Evolutionary conservation across 306 rosid species (phyloP).

Genomic region (Dryas alaskensis): DNA sequence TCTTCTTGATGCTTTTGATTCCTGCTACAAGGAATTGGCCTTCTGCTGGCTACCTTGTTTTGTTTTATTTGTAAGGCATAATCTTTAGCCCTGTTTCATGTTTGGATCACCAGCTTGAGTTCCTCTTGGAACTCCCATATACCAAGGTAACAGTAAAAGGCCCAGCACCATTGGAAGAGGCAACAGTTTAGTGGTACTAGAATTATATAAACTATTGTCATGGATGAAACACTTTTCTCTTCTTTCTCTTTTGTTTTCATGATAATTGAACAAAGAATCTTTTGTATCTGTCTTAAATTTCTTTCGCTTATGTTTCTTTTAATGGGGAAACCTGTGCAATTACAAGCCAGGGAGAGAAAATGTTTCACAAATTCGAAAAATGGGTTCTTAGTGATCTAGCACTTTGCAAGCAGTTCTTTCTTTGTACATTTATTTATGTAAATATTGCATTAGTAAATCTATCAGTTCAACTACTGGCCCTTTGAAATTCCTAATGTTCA

Average conservation of each 20-base stretch:
- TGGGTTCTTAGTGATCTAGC: no score
- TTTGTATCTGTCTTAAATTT: background rate
- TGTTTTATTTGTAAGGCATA: slow-evolving; percentile 44
- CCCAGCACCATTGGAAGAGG: slow-evolving; percentile 22
- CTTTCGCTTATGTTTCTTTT: background rate
- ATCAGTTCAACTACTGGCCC: no score
- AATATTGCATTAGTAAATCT: no score
- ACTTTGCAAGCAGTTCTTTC: background rate
- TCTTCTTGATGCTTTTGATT: slow-evolving; percentile 5
- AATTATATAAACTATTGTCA: slow-evolving; percentile 15
- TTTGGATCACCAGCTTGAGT: slow-evolving; percentile 22
- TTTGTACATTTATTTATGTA: background rate
- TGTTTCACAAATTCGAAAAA: no score
- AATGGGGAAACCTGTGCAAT: background rate
- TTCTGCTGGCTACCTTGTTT: slow-evolving; percentile 39
- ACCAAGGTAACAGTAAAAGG: slow-evolving; percentile 15
- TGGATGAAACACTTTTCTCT: slow-evolving; percentile 15
- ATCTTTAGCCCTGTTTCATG: slow-evolving; percentile 31
- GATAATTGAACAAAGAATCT: slow-evolving; percentile 2
- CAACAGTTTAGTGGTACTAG: slow-evolving; percentile 14
- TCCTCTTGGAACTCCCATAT: slow-evolving; percentile 4
- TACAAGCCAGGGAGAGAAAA: no score
- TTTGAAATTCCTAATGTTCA: no score
- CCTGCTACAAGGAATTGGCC: slow-evolving; percentile 26
- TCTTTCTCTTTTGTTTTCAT: background rate